Percentiles rank a stretch among this genome's conserved stretches.
Evolutionary conservation across 441 rosid species (phyloP).

Genomic region (Adansonia rubrostipa): DNA sequence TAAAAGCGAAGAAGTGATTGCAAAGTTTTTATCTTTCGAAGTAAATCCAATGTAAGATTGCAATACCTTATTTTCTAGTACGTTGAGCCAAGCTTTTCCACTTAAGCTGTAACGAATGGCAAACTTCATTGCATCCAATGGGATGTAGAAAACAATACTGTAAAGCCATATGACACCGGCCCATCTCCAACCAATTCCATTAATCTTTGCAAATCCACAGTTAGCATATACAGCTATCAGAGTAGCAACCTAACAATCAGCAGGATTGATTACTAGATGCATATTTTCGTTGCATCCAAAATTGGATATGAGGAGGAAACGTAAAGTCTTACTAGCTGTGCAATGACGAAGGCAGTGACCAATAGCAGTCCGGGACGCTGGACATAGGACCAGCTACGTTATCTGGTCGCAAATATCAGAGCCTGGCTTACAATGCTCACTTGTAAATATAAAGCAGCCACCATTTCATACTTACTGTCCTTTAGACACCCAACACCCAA

Average conservation of each 20-base stretch:
- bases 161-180: constrained; percentile 86
- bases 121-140: constrained; percentile 77
- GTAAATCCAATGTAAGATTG: not conserved
- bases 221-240: constrained; percentile 64
- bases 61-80: constrained; percentile 80
- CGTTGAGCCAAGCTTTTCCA: constrained; percentile 83
- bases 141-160: constrained; percentile 76
- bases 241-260: constrained; percentile 65
- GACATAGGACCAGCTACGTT: constrained; percentile 84
- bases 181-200: constrained; percentile 93
- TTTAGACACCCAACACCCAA: constrained; percentile 59
- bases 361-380: constrained; percentile 82
- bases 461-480: constrained; percentile 51
- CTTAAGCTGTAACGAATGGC: constrained; percentile 73
- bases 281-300: not conserved
- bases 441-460: constrained; percentile 87
- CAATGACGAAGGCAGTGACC: constrained; percentile 57
- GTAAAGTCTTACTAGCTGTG: constrained; percentile 64
- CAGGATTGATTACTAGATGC: no score
- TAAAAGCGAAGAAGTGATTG: not conserved
- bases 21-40: no score
- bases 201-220: constrained; percentile 78
- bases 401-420: constrained; percentile 83
- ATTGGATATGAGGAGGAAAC: not conserved
- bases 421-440: constrained; percentile 97